Evolutionary conservation across 108 stramenopile species (phyloP).

Genomic region (Aurantiochytrium sp.): DNA sequence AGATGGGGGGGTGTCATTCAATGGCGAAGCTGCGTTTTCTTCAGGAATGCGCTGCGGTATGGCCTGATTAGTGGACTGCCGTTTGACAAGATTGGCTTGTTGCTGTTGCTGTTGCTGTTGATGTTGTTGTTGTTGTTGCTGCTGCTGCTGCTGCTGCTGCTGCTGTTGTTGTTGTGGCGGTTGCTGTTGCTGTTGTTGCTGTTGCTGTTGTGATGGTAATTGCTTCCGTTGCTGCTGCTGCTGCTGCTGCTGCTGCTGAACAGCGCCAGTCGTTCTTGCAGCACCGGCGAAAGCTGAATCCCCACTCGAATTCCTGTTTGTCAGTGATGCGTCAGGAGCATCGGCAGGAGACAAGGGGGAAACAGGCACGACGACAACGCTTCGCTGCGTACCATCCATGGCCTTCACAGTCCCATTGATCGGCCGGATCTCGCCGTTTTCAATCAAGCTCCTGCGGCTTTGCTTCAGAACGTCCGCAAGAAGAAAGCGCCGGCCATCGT

Average conservation of each 20-base stretch:
- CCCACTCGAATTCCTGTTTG: too few relatives aligned
- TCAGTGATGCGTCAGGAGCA: background rate
- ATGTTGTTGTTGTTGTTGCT: too few relatives aligned
- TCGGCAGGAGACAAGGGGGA: background rate
- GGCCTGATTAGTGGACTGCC: too few relatives aligned
- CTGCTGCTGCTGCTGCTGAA: background rate
- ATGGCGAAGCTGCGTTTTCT: too few relatives aligned
- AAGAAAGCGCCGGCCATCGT: background rate
- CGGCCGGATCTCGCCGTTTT: background rate
- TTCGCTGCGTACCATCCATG: background rate
- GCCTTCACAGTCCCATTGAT: background rate
- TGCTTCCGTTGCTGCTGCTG: background rate
- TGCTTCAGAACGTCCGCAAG: background rate
- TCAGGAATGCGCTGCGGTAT: too few relatives aligned
- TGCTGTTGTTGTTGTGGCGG: too few relatives aligned
- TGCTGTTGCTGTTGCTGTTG: too few relatives aligned
- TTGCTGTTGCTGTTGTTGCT: too few relatives aligned
- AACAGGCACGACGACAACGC: background rate
- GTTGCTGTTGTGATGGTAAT: too few relatives aligned
- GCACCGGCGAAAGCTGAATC: background rate
- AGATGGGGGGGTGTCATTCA: too few relatives aligned
- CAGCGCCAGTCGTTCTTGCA: background rate
- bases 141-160: too few relatives aligned
- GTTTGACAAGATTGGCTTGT: too few relatives aligned
- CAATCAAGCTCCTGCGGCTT: background rate